These are phyloP conservation scores for Drechslerella coelobrocha DNA, from an alignment of 2,329 filamentous ascomycete species.

Conservation along the genomic window DNA sequence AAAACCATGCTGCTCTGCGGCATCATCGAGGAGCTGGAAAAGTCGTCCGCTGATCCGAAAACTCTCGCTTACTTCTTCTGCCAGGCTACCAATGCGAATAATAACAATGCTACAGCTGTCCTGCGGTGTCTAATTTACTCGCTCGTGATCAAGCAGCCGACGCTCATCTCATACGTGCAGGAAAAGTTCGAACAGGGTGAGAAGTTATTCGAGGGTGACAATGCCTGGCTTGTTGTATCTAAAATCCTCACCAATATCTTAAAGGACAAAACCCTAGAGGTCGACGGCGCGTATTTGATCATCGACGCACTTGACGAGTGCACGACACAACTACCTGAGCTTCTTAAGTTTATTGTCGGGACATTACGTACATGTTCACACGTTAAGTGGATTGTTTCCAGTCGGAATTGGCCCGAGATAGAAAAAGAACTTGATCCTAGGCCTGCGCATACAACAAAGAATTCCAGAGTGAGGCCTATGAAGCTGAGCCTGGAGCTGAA, in stretches of 20 bases:
- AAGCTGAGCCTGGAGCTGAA: slow-evolving; percentile 59
- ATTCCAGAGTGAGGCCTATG: slow-evolving; percentile 16
- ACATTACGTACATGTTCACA: slow-evolving; percentile 43
- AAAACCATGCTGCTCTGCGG: slow-evolving; percentile 61
- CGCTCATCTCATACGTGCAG: slow-evolving; percentile 57
- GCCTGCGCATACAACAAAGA: slow-evolving; percentile 30
- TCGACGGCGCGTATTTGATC: slow-evolving; percentile 56
- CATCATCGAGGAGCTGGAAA: slow-evolving; percentile 57
- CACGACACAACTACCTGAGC: slow-evolving; percentile 52
- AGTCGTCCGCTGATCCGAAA: background rate
- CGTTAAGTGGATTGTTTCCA: slow-evolving; percentile 61
- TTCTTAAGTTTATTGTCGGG: slow-evolving; percentile 58
- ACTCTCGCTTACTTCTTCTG: slow-evolving; percentile 57
- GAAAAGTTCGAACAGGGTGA: slow-evolving; percentile 57
- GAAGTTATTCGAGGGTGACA: slow-evolving; percentile 58
- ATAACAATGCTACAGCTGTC: slow-evolving; percentile 56
- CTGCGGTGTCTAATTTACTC: slow-evolving; percentile 57
- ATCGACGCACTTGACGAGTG: slow-evolving; percentile 64
- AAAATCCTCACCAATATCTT: slow-evolving; percentile 60
- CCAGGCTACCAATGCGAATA: slow-evolving; percentile 55
- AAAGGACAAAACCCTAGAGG: slow-evolving; percentile 55
- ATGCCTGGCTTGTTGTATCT: slow-evolving; percentile 58
- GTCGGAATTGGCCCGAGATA: slow-evolving; percentile 60
- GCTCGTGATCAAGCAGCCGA: slow-evolving; percentile 55
- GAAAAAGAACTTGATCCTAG: slow-evolving; percentile 55